Evolutionary conservation across 108 stramenopile species (phyloP).

Genomic region (Nitzschia palea): DNA sequence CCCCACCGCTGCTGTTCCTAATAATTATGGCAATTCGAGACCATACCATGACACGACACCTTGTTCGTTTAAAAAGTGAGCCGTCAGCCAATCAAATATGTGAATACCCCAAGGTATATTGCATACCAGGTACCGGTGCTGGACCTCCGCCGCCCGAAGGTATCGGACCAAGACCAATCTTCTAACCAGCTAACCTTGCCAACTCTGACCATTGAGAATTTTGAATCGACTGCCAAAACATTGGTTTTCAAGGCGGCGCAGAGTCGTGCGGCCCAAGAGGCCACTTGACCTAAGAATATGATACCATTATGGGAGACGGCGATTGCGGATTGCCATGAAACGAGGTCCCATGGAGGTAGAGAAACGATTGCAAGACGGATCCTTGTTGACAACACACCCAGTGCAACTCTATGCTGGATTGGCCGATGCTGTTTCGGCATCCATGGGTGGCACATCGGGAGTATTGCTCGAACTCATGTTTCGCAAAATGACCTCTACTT

Average conservation of each 20-base stretch:
- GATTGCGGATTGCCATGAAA: constrained; percentile 97
- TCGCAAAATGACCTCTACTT: constrained; percentile 65
- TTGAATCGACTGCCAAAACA: constrained; percentile 27
- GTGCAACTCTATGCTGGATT: constrained; percentile 56
- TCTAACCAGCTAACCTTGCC: constrained; percentile 21
- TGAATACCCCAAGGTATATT: constrained; percentile 22
- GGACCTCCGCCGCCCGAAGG: constrained; percentile 72
- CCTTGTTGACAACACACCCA: constrained; percentile 51
- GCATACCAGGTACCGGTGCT: constrained; percentile 25
- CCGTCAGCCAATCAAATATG: constrained; percentile 32
- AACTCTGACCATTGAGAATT: constrained; percentile 46
- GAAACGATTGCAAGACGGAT: constrained; percentile 39
- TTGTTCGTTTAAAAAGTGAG: constrained; percentile 46
- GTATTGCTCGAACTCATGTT: constrained; percentile 92
- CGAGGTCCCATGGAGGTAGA: constrained; percentile 87
- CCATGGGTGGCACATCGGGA: constrained; percentile 97
- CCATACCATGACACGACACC: constrained; percentile 53
- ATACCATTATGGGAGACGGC: constrained; percentile 95
- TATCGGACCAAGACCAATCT: constrained; percentile 12
- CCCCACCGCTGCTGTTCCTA: constrained; percentile 71
- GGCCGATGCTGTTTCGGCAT: constrained; percentile 79
- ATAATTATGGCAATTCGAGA: constrained; percentile 58
- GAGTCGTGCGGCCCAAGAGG: constrained; percentile 77
- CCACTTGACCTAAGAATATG: constrained; percentile 75
- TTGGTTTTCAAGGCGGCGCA: constrained; percentile 47